A percentile compares a stretch with the other conserved stretches of the same genome.
These are phyloP conservation scores for Nicotiana paniculata DNA, from an alignment of 257 asterid genomes.

Conservation along the genomic window DNA sequence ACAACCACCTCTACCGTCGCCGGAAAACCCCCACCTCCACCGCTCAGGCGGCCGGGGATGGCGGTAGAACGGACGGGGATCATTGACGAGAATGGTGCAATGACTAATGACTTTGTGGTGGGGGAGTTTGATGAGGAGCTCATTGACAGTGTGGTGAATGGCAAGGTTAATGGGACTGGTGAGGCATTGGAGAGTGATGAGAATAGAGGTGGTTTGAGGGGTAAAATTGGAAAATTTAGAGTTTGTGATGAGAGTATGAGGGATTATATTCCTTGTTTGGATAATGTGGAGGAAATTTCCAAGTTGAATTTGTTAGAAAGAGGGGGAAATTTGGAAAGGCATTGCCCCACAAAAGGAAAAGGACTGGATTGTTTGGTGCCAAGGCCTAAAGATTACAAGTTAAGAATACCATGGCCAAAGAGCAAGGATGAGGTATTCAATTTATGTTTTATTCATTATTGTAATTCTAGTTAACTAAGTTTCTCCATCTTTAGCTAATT, in stretches of 20 bases:
- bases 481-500: neutral
- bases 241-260: constrained; percentile 38
- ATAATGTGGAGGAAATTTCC: constrained; percentile 25
- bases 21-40: constrained; percentile 12
- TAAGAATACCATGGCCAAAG: constrained; percentile 61
- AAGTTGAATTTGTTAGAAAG: constrained; percentile 20
- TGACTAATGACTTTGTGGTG: constrained; percentile 46
- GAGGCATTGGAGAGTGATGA: constrained; percentile 17
- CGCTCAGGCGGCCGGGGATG: constrained; percentile 8
- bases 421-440: constrained; percentile 50
- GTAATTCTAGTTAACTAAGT: neutral
- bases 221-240: constrained; percentile 34
- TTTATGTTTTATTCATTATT: neutral
- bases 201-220: constrained; percentile 9
- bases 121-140: constrained; percentile 47
- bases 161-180: constrained; percentile 6
- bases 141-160: constrained; percentile 31
- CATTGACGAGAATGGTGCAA: constrained; percentile 49
- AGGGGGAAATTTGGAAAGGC: constrained; percentile 20
- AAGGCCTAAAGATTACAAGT: constrained; percentile 50
- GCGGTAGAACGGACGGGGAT: constrained; percentile 55
- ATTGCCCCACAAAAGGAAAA: constrained; percentile 34
- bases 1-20: constrained; percentile 12
- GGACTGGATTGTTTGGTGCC: constrained; percentile 52
- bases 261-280: constrained; percentile 45